Evolutionary conservation across 2,329 filamentous ascomycete species (phyloP), one percentile per base, ranked within the genome.

Genomic region (Cryphonectria japonica): DNA sequence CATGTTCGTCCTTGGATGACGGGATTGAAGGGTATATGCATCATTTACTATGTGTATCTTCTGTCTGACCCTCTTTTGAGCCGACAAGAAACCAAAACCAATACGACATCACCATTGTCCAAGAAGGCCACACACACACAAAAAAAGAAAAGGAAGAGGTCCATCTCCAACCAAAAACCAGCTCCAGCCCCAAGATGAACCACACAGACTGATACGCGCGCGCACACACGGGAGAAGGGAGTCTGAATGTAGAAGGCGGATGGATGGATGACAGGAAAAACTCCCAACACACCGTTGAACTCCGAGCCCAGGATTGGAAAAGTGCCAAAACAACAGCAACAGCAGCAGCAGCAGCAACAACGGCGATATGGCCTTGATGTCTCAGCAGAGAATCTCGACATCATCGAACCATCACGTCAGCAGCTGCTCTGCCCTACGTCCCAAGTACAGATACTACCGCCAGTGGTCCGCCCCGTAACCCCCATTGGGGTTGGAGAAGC

Each of bases 401-500:
- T 8, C 29, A 11, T 50, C 6, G 46, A 11, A 11, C 46, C 46
- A 11, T 32, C 29, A 32, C 54, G 54, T 32, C 54, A 59, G 29
- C 37, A 39, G 37, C 39, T 32, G 63, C 16, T 29, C 61, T 64
- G 61, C 26, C 26, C 26, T 26, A 26, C 26, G 26, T 26, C 26
- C 26, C 26, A 26, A 26, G 26, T 16, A 26, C 34, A 50, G 19
- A 50, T 50, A 26, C 6, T 64, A 57, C 59, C 67, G 67, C 32
- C 52, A 67, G 50, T 64, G 13, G 3, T 65, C 32, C 13, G 50
- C 67, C 5, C 60, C 52, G 5, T 34, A 34, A 41, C 52, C 66
- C 11, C 43, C 69, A 14, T 62, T 57, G n/a, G 19, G 41, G 57
- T 62, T 67, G 29, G 62, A 66, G 34, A 66, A 70, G 39, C 63